Base-by-base conservation (phyloP, 2,329 filamentous ascomycete species). In the Hypoxylon sp. region DNA sequence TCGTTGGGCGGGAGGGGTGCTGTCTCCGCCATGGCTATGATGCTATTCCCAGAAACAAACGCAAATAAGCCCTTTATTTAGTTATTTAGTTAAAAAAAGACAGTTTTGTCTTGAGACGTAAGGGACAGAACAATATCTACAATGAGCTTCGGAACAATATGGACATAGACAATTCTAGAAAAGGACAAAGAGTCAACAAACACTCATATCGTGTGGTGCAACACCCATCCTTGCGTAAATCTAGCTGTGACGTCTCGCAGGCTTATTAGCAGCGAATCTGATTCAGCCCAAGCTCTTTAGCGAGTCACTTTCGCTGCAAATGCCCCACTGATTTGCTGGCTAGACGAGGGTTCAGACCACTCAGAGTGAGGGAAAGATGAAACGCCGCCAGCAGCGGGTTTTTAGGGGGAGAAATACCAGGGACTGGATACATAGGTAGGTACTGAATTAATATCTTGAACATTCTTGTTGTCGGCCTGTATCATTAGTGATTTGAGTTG, bases 1-100 rank as follows among this genome's bases (percentile, higher is more conserved):
- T 79, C 76, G 5, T 67, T 72, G 5, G 71, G 62, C 30, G 67
- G 60, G 67, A 72, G 65, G 65, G 73, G 68, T 66, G 63, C 49
- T 51, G 68, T 73, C 58, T 73, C 72, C 23, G 73, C 68, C 74
- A 75, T 75, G 51, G 45, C 13, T 23, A 38, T 9, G 60, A 49
- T 55, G 34, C 23, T 61, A 46, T 36, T 61, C 17, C 43, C 34
- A 48, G 30, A 23, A 19, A 36, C 30, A 57, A 46, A 48, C 30
- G 19, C 49, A 52, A 19, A 25, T 48, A 14, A 25, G n/a, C n/a
- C 30, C 13, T 48, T 23, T 17, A 23, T 21, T 7, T 43, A 28
- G 28, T 5, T 2, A 48, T n/a, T n/a, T n/a, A n/a, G n/a, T n/a
- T n/a, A 36, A 49, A 25, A 36, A 23, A 38, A 21, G 17, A n/a